Percentiles rank a stretch among this genome's conserved stretches.
Conservation (phyloP, 495 filamentous ascomycete species). For the Trichoderma reesei region DNA sequence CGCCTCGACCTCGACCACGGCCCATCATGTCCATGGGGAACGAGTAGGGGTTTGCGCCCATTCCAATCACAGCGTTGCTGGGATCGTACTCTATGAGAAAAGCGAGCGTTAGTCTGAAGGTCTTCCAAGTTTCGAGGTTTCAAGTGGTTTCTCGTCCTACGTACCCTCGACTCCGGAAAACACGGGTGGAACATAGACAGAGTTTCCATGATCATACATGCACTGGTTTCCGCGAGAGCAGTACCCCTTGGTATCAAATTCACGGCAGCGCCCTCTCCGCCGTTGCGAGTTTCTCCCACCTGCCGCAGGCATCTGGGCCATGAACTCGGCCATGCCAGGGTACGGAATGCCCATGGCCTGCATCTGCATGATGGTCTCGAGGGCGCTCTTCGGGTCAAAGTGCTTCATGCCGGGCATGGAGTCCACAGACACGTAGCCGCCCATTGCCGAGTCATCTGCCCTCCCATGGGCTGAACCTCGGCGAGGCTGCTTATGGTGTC, state of each 20-base stretch:
- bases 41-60: constrained; percentile 9
- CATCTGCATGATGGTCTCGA: constrained; percentile 62
- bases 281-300: constrained; percentile 17
- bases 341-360: constrained; percentile 55
- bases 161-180: constrained; percentile 30
- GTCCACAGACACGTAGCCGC: constrained; percentile 8
- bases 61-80: constrained; percentile 44
- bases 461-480: constrained; percentile 40
- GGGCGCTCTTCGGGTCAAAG: constrained; percentile 53
- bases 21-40: background rate
- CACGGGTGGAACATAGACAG: constrained; percentile 43
- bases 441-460: constrained; percentile 14
- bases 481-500: constrained; percentile 64
- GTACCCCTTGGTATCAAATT: constrained; percentile 83
- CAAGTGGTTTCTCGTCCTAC: constrained; percentile 14
- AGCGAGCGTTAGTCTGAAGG: background rate
- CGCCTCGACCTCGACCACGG: constrained; percentile 16
- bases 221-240: constrained; percentile 71
- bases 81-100: constrained; percentile 72
- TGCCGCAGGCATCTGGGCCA: constrained; percentile 24
- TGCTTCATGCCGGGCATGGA: constrained; percentile 15
- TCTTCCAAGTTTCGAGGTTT: constrained; percentile 9
- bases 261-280: constrained; percentile 57
- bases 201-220: constrained; percentile 70
- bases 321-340: constrained; percentile 39